Evolutionary conservation across 345 rosid genomes (phyloP).

Genomic region (Bruguiera gymnorhiza): DNA sequence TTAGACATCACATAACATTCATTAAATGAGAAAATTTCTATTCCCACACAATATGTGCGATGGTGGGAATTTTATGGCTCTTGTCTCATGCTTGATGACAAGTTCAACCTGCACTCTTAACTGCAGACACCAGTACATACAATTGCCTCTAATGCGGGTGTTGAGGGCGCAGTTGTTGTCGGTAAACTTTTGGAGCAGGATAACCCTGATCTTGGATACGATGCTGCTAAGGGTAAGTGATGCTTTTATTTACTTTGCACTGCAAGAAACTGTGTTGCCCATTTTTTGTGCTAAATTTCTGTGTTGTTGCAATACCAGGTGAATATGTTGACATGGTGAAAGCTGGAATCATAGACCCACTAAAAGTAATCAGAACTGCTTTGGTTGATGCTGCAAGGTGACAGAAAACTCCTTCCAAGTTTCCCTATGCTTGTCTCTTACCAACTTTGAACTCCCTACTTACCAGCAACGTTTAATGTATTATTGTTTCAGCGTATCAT

Average conservation of each 20-base stretch:
- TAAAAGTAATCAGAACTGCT: slow-evolving; percentile 95
- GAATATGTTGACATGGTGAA: slow-evolving; percentile 95
- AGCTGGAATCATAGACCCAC: slow-evolving; percentile 86
- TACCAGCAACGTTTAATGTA: background rate
- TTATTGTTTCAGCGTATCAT: slow-evolving; percentile 59
- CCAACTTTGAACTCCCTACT: background rate
- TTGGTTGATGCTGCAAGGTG: slow-evolving; percentile 94
- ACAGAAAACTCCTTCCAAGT: background rate
- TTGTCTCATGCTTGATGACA: background rate
- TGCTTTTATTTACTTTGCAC: background rate
- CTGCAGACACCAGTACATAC: slow-evolving; percentile 79
- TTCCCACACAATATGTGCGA: too few relatives aligned
- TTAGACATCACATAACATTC: too few relatives aligned
- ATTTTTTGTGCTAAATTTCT: background rate
- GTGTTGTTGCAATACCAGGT: slow-evolving; percentile 38
- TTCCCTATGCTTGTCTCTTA: background rate
- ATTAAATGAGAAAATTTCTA: too few relatives aligned
- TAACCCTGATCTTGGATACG: slow-evolving; percentile 79
- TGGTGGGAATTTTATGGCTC: too few relatives aligned
- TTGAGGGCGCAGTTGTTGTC: slow-evolving; percentile 92
- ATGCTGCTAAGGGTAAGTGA: slow-evolving; percentile 88
- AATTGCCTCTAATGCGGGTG: slow-evolving; percentile 89
- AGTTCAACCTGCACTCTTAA: background rate
- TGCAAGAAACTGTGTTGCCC: background rate
- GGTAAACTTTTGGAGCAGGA: slow-evolving; percentile 94